Evolutionary conservation across 2,329 filamentous ascomycete genomes (phyloP).

Genomic region (Orbilia quercus): DNA sequence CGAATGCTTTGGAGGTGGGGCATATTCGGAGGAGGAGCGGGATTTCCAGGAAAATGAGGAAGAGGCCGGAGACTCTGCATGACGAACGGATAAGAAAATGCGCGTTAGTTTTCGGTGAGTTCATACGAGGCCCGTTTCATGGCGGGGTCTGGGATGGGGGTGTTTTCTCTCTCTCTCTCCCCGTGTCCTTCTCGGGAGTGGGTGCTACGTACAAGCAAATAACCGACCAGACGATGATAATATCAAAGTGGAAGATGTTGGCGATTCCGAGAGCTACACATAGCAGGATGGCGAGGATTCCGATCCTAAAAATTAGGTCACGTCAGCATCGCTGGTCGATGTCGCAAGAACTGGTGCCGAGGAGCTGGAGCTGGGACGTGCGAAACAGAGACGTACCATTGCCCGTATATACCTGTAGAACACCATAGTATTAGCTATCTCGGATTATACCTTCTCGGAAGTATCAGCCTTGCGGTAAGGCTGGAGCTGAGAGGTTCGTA

Average conservation of each 20-base stretch:
- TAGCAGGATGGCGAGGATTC: conserved; percentile 76
- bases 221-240: conserved; percentile 65
- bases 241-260: conserved; percentile 71
- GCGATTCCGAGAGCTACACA: conserved; percentile 77
- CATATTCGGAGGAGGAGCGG: conserved; percentile 97
- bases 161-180: no score
- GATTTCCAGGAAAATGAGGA: conserved; percentile 88
- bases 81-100: background rate
- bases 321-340: conserved; percentile 25
- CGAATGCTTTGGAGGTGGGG: conserved; percentile 90
- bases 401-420: conserved; percentile 75
- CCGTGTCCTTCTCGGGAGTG: background rate
- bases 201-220: conserved; percentile 68
- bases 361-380: conserved; percentile 19
- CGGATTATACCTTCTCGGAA: conserved; percentile 19
- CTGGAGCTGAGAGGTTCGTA: conserved; percentile 64
- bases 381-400: conserved; percentile 71
- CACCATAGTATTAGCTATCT: conserved; percentile 53
- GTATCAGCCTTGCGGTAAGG: conserved; percentile 27
- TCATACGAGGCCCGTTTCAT: background rate
- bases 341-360: conserved; percentile 26
- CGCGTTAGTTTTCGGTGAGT: conserved; percentile 40
- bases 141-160: background rate
- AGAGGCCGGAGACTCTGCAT: conserved; percentile 73
- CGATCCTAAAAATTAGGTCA: conserved; percentile 68